These are phyloP conservation scores for Sporothrix phasma DNA, from an alignment of 2,329 filamentous ascomycete species.

Conservation along the genomic window DNA sequence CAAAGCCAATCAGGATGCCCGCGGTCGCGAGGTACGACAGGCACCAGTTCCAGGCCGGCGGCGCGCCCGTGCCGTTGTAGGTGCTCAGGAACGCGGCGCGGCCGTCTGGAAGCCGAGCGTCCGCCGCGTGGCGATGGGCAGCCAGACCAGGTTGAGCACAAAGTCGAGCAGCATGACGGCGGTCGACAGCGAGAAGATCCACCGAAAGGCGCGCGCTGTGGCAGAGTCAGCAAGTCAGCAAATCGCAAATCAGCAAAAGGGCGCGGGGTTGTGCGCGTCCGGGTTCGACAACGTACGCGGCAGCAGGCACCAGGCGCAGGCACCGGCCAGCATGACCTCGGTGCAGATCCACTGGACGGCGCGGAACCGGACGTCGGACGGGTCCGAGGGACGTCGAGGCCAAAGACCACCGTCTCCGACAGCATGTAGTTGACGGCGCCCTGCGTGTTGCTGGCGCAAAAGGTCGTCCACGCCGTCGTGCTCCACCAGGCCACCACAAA, in stretches of 20 bases:
- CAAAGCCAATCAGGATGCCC: constrained; percentile 16
- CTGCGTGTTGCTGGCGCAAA: constrained; percentile 17
- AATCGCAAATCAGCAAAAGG: too few relatives aligned
- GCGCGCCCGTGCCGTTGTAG: constrained; percentile 16
- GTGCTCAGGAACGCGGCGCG: constrained; percentile 17
- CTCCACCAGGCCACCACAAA: constrained; percentile 24
- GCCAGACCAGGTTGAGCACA: constrained; percentile 16
- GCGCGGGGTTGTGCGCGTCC: too few relatives aligned
- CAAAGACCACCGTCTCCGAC: constrained; percentile 14
- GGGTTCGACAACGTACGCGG: too few relatives aligned
- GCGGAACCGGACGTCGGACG: constrained; percentile 10
- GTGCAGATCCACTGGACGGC: constrained; percentile 17
- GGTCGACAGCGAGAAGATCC: constrained; percentile 14
- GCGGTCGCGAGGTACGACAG: constrained; percentile 15
- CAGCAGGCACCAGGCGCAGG: constrained; percentile 13
- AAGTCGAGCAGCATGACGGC: constrained; percentile 14
- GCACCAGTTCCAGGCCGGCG: constrained; percentile 17
- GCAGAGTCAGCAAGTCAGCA: too few relatives aligned
- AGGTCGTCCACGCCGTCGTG: constrained; percentile 17
- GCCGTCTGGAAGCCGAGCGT: constrained; percentile 13
- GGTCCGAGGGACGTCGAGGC: constrained; percentile 12
- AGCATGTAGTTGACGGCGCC: constrained; percentile 15
- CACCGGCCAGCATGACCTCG: constrained; percentile 13
- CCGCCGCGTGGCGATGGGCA: constrained; percentile 12
- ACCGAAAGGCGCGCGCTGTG: constrained; percentile 10